Evolutionary conservation across 345 rosid species (phyloP).

Genomic region (Eucalyptus marginata): DNA sequence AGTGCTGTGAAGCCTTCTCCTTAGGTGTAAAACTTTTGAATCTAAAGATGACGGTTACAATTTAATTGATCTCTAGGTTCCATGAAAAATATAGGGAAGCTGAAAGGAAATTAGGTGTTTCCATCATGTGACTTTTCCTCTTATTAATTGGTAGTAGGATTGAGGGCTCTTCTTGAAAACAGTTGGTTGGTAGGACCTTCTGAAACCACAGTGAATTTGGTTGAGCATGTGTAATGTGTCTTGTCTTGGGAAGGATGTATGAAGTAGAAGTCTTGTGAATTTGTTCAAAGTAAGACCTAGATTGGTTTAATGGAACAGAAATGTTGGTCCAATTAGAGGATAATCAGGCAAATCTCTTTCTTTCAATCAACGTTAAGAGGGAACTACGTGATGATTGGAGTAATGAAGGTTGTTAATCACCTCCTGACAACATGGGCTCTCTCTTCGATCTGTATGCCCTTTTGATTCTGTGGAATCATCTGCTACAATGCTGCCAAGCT

Average conservation of each 20-base stretch:
- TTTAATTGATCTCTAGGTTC: not conserved
- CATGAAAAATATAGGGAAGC: not conserved
- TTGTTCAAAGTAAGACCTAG: not conserved
- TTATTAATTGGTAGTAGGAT: not conserved
- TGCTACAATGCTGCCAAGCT: not conserved
- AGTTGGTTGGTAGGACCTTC: not conserved
- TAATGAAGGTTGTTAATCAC: not conserved
- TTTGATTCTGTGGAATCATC: not conserved
- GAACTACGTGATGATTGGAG: not conserved
- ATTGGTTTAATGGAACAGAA: not conserved
- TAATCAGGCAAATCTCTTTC: not conserved
- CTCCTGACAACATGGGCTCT: not conserved
- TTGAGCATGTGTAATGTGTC: not conserved
- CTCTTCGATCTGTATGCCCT: not conserved
- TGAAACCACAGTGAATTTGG: not conserved
- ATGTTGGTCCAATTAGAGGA: not conserved
- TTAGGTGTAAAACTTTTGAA: not conserved
- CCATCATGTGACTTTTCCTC: not conserved
- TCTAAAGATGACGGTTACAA: not conserved
- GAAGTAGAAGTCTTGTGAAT: not conserved
- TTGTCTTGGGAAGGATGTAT: not conserved
- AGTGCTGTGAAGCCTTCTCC: not conserved
- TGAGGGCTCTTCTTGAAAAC: not conserved
- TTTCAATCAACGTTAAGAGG: not conserved
- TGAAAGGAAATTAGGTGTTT: not conserved